Percentiles rank a stretch among this genome's conserved stretches.
These are phyloP conservation scores for Xanthoconium stramineum DNA, from an alignment of 768 basidiomycete genomes.

Conservation along the genomic window DNA sequence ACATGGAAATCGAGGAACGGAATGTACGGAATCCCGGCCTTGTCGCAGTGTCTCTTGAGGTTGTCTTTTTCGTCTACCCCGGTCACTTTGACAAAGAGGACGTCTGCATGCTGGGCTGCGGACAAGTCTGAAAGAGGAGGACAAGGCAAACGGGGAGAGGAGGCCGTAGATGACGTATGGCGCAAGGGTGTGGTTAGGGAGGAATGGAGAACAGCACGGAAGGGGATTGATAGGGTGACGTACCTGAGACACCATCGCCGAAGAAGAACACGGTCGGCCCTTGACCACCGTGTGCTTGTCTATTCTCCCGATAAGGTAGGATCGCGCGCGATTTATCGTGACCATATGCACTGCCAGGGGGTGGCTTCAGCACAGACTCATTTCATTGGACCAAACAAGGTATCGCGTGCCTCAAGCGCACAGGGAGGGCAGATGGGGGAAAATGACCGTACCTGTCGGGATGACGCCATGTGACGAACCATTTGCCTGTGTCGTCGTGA, in stretches of 20 bases:
- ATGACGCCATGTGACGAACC: slow-evolving; percentile 86
- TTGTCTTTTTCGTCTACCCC: slow-evolving; percentile 73
- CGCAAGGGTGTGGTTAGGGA: not conserved
- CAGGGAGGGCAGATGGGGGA: not conserved
- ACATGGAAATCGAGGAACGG: slow-evolving; percentile 70
- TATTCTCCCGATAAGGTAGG: slow-evolving; percentile 69
- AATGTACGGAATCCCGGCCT: slow-evolving; percentile 75
- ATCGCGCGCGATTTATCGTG: slow-evolving; percentile 98
- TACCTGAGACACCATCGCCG: slow-evolving; percentile 95
- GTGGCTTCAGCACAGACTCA: not conserved
- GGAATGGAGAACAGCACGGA: not conserved
- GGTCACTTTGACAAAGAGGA: slow-evolving; percentile 91
- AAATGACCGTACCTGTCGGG: slow-evolving; percentile 65
- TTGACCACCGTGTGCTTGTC: slow-evolving; percentile 13
- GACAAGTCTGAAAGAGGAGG: slow-evolving; percentile 65
- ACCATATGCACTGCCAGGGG: slow-evolving; percentile 60
- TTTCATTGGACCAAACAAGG: not conserved
- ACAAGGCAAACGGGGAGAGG: not conserved
- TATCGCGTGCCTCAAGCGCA: not conserved
- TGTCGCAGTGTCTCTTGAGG: slow-evolving; percentile 75
- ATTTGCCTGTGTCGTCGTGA: slow-evolving; percentile 53
- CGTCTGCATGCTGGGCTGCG: slow-evolving; percentile 87
- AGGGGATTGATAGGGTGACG: slow-evolving; percentile 17
- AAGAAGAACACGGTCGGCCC: slow-evolving; percentile 90
- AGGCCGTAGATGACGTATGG: not conserved